Percentiles rank a stretch among this genome's conserved stretches.
Conservation (phyloP, 164 flowering plant species). For the Dillenia suffruticosa region DNA sequence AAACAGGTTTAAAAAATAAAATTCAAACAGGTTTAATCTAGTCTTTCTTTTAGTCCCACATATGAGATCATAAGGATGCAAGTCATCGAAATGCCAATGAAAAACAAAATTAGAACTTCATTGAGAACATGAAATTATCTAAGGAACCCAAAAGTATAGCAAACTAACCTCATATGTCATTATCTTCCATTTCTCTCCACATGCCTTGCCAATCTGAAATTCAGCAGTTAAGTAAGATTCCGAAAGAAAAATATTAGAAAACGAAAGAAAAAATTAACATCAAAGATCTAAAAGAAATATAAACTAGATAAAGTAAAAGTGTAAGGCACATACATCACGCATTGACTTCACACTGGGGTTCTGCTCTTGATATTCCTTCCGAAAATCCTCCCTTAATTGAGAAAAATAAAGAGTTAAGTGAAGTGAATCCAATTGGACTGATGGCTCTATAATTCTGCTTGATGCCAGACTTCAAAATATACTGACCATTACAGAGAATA, state of each 20-base stretch:
- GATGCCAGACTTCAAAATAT: too few relatives aligned
- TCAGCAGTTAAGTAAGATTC: not conserved
- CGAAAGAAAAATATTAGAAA: not conserved
- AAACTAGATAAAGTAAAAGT: not conserved
- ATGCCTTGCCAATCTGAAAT: slow-evolving; percentile 84
- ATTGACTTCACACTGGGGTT: slow-evolving; percentile 90
- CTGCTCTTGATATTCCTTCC: slow-evolving; percentile 78
- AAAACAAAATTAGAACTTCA: not conserved
- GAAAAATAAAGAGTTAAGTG: slow-evolving; percentile 1
- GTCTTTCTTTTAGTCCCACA: not conserved
- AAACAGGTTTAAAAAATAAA: not conserved
- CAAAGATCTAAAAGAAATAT: not conserved
- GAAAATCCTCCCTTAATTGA: slow-evolving; percentile 80
- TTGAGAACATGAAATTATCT: not conserved
- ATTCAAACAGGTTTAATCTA: not conserved
- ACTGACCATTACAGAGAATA: too few relatives aligned
- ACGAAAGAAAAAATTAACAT: not conserved
- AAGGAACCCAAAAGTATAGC: not conserved
- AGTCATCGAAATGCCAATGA: not conserved
- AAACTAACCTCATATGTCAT: slow-evolving; percentile 81
- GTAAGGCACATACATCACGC: slow-evolving; percentile 71
- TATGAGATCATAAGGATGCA: not conserved
- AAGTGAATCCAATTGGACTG: too few relatives aligned
- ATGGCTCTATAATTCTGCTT: too few relatives aligned
- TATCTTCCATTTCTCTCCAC: slow-evolving; percentile 94